Evolutionary conservation across 148 eudicot genomes (phyloP).

Genomic region (Silene conica): DNA sequence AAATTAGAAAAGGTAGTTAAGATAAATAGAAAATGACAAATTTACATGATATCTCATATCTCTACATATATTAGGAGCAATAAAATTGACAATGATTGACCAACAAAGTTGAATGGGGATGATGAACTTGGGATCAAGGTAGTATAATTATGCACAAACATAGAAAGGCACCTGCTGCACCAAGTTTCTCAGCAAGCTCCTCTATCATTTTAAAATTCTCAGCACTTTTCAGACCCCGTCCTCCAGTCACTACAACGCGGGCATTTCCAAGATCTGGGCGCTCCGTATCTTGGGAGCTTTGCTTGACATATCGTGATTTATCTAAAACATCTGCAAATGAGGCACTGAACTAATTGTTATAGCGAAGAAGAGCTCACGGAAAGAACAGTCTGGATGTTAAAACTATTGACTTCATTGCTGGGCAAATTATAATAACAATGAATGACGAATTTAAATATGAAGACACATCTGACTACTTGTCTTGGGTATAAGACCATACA

Average conservation of each 20-base stretch:
- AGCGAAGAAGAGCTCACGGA: not conserved
- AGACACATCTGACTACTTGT: not conserved
- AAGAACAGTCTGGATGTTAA: not conserved
- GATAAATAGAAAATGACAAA: not conserved
- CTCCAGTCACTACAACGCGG: constrained; percentile 83
- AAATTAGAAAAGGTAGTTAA: not conserved
- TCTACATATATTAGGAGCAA: not conserved
- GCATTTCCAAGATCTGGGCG: constrained; percentile 97
- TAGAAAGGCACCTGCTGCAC: constrained; percentile 70
- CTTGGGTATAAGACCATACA: not conserved
- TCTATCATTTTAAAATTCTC: constrained; percentile 90
- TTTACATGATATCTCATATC: too few relatives aligned
- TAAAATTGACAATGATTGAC: not conserved
- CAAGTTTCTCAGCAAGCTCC: constrained; percentile 93
- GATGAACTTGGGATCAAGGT: not conserved
- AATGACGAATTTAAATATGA: too few relatives aligned
- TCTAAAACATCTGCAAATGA: constrained; percentile 46
- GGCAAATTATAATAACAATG: not conserved
- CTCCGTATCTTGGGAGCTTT: constrained; percentile 67
- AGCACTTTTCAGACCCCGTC: constrained; percentile 79
- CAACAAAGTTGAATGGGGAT: not conserved
- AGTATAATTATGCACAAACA: not conserved
- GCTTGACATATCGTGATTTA: constrained; percentile 60
- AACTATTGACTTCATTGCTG: not conserved
- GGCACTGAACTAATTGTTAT: constrained; percentile 5